Conservation (phyloP, 768 basidiomycete genomes). For the Heimioporus sp. region DNA sequence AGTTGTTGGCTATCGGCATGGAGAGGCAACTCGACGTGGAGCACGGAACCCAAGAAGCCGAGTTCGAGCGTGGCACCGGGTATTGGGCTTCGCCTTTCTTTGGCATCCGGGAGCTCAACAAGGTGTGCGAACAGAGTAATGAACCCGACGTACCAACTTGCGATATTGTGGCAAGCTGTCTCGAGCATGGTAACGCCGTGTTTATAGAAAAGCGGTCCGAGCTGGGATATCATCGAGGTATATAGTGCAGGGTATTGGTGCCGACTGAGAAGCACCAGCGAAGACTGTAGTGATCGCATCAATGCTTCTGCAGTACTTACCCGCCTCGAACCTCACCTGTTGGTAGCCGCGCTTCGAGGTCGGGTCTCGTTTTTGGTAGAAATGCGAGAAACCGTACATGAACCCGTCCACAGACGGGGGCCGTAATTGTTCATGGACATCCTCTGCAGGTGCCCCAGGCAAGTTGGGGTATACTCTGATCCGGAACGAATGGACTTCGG, state of each 20-base stretch:
- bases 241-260: conserved; percentile 84
- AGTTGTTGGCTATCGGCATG: conserved; percentile 72
- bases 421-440: conserved; percentile 25
- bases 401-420: conserved; percentile 57
- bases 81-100: conserved; percentile 73
- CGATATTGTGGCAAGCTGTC: conserved; percentile 81
- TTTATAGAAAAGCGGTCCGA: conserved; percentile 72
- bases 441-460: conserved; percentile 12
- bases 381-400: conserved; percentile 76
- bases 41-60: conserved; percentile 77
- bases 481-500: conserved; percentile 83
- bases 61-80: conserved; percentile 71
- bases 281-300: conserved; percentile 11
- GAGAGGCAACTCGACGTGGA: conserved; percentile 71
- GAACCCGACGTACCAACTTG: conserved; percentile 63
- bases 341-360: conserved; percentile 75
- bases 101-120: conserved; percentile 29
- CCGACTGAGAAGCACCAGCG: conserved; percentile 78
- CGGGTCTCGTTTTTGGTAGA: conserved; percentile 66
- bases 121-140: not conserved
- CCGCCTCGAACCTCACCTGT: conserved; percentile 47
- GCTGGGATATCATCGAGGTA: conserved; percentile 56
- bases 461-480: conserved; percentile 52
- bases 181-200: conserved; percentile 84
- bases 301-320: not conserved